These are phyloP conservation scores for Iris macrosiphon DNA, from an alignment of 106 monocot species.

Conservation along the genomic window DNA sequence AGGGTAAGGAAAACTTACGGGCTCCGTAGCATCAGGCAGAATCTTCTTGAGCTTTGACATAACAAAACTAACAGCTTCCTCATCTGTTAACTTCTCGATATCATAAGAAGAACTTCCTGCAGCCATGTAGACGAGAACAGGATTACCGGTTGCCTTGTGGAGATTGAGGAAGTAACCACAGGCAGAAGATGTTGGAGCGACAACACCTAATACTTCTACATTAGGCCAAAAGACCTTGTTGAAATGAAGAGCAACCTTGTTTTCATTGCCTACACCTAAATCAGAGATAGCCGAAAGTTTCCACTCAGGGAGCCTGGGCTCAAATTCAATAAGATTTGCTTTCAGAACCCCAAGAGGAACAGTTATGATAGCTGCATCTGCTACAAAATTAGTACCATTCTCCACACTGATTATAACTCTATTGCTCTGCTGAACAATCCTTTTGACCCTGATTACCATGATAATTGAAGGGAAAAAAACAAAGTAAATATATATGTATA, in stretches of 20 bases:
- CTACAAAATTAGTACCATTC: conserved; percentile 45
- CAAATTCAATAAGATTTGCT: conserved; percentile 74
- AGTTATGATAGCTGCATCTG: conserved; percentile 87
- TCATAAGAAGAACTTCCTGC: conserved; percentile 86
- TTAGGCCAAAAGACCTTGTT: conserved; percentile 88
- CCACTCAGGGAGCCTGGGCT: conserved; percentile 81
- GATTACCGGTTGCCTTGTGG: conserved; percentile 85
- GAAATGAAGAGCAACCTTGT: conserved; percentile 87
- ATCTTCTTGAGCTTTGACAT: conserved; percentile 82
- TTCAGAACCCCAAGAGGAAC: conserved; percentile 95
- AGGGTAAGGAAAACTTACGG: conserved; percentile 38
- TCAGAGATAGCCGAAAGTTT: conserved; percentile 82
- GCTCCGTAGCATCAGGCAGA: conserved; percentile 69
- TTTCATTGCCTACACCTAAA: conserved; percentile 85
- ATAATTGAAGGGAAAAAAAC: background rate
- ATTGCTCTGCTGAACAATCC: conserved; percentile 45
- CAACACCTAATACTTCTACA: conserved; percentile 82
- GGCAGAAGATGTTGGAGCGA: conserved; percentile 63
- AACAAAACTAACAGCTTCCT: conserved; percentile 52
- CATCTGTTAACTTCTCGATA: conserved; percentile 79
- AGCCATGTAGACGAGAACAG: conserved; percentile 90
- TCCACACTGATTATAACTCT: conserved; percentile 53
- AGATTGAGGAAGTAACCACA: conserved; percentile 99
- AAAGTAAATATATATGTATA: too few species aligned
- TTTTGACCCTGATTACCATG: conserved; percentile 42